These are phyloP conservation scores for Platanus orientalis DNA, from an alignment of 164 flowering plant genomes.

Conservation along the genomic window DNA sequence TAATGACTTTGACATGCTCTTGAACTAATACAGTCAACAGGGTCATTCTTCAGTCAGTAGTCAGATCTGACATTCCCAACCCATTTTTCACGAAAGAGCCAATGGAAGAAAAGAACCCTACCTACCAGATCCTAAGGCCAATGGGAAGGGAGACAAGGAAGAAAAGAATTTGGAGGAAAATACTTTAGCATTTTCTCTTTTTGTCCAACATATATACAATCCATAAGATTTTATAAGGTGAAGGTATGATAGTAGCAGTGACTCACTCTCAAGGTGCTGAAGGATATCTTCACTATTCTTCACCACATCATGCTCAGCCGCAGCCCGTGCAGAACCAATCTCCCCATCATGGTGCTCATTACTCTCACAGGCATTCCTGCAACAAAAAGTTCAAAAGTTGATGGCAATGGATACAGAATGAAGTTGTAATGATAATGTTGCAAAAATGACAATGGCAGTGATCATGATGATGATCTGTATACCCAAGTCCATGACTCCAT, in stretches of 20 bases:
- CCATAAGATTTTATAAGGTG: not conserved
- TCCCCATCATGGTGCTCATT: slow-evolving; percentile 70
- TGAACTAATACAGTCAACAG: too few relatives aligned
- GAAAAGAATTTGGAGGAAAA: too few relatives aligned
- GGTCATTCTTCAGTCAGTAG: too few relatives aligned
- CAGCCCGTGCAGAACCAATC: slow-evolving; percentile 46
- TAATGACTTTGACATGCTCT: too few relatives aligned
- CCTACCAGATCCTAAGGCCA: too few relatives aligned
- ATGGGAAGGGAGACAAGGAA: too few relatives aligned
- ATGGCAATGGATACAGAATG: not conserved
- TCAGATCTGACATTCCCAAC: too few relatives aligned
- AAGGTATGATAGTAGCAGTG: not conserved
- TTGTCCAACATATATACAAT: not conserved
- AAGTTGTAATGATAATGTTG: not conserved
- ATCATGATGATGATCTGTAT: too few relatives aligned
- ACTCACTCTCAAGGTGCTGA: slow-evolving; percentile 58
- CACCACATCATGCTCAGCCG: slow-evolving; percentile 63
- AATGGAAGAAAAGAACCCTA: too few relatives aligned
- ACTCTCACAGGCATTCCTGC: slow-evolving; percentile 51
- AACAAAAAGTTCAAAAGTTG: slow-evolving; percentile 8
- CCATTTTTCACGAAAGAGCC: too few relatives aligned
- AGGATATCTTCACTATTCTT: slow-evolving; percentile 45
- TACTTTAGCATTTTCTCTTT: too few relatives aligned
- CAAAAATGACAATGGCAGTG: not conserved
- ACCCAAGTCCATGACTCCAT: too few relatives aligned